Evolutionary conservation across 106 monocot genomes (phyloP), one percentile per base, ranked within the genome.

Genomic region (Allium cepa): DNA sequence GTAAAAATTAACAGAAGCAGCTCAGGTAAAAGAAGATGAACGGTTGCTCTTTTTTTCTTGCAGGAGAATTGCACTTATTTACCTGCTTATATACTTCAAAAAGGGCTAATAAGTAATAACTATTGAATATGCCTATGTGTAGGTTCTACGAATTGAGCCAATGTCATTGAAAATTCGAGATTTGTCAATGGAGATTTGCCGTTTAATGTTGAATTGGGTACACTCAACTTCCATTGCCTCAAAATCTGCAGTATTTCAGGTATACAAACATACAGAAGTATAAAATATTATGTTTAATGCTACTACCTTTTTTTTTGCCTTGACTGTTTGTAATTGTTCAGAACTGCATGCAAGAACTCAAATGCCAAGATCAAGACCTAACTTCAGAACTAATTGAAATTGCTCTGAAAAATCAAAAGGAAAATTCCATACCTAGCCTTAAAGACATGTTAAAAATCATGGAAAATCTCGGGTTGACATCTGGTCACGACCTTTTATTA

Each of bases 291-390:
- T 8, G 53, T 64, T 8, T 61, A 9, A 61, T 48, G 15, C 1
- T 52, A 4, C 11, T 17, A 67, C 27, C 11, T 52, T 69, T 16
- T 56, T 60, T 28, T 16, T 59, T 59, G 11, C 22, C 50, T 66
- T 13, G 2, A 51, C 10, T 22, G 27, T 66, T 66, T 49, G 47
- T 26, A 57, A 63, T 49, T 36, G 52, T 71, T 57, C 75, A 83
- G 88, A 72, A 74, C 12, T 83, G 74, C n/a, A 56, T 89, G 73
- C 86, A 86, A 68, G 75, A 89, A 73, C 73, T 93, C 53, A 75
- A 86, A 70, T 81, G 62, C 57, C 17, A 47, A 9, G 69, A 88
- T 56, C 73, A 73, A 60, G 83, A 78, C 46, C 52, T 57, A 47
- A 75, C 71, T 46, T 80, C 77, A 22, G 83, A 83, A 68, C 68